Conservation (phyloP, 2,329 filamentous ascomycete species). For the Coleophoma cylindrospora region DNA sequence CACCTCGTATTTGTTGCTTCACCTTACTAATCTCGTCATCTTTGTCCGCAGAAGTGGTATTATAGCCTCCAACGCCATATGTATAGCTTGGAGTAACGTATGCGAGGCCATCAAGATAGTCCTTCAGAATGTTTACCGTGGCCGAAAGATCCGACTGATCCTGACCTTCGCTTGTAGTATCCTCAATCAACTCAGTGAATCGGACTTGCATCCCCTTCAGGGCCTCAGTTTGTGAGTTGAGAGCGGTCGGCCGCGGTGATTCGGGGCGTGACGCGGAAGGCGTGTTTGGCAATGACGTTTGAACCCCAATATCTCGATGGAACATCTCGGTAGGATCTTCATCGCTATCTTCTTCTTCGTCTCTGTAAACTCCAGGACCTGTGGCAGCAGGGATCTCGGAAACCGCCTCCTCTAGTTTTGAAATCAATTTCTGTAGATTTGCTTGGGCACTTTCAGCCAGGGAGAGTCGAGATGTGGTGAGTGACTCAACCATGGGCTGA, state of each 20-base stretch:
- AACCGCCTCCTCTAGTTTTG: slow-evolving; percentile 48
- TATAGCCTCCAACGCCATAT: slow-evolving; percentile 24
- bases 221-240: slow-evolving; percentile 26
- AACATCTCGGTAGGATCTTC: slow-evolving; percentile 73
- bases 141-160: slow-evolving; percentile 15
- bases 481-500: slow-evolving; percentile 48
- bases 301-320: slow-evolving; percentile 74
- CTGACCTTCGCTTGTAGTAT: slow-evolving; percentile 13
- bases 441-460: slow-evolving; percentile 41
- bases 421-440: slow-evolving; percentile 45
- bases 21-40: slow-evolving; percentile 69
- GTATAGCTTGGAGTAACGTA: slow-evolving; percentile 32
- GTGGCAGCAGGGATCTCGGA: slow-evolving; percentile 50
- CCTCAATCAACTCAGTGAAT: slow-evolving; percentile 46
- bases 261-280: slow-evolving; percentile 22
- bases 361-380: slow-evolving; percentile 19
- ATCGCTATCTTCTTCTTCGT: slow-evolving; percentile 33
- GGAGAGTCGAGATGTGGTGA: slow-evolving; percentile 46
- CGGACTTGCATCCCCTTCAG: slow-evolving; percentile 35
- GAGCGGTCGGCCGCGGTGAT: slow-evolving; percentile 27
- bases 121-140: slow-evolving; percentile 46
- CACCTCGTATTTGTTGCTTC: slow-evolving; percentile 69
- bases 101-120: slow-evolving; percentile 60
- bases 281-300: slow-evolving; percentile 56
- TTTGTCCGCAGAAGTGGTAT: slow-evolving; percentile 42